These are phyloP conservation scores for Sphagnum tenellum DNA, from an alignment of 225 moss, liverwort and hornwort genomes.

Conservation along the genomic window DNA sequence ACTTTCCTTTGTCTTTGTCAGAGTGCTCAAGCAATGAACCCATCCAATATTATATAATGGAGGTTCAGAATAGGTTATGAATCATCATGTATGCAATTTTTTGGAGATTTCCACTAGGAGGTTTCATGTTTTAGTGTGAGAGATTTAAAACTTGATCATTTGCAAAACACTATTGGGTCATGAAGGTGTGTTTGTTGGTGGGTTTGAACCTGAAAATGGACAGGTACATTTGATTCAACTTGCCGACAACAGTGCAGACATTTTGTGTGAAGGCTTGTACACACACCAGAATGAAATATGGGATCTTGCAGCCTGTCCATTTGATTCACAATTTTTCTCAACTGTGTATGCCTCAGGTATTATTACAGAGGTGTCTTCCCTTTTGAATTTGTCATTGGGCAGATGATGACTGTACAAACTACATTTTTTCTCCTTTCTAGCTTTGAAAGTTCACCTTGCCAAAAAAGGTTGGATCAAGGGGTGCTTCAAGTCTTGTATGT, in stretches of 20 bases:
- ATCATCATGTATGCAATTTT: not conserved
- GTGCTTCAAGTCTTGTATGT: too few relatives aligned
- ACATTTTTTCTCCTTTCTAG: too few relatives aligned
- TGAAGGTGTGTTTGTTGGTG: not conserved
- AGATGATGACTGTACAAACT: too few relatives aligned
- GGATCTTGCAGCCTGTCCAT: constrained; percentile 79
- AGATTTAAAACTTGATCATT: too few relatives aligned
- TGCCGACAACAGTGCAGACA: constrained; percentile 44
- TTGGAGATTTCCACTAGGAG: not conserved
- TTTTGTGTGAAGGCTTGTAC: constrained; percentile 66
- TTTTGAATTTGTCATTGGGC: too few relatives aligned
- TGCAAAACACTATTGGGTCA: not conserved
- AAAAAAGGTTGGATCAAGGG: too few relatives aligned
- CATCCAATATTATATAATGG: not conserved
- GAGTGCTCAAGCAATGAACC: not conserved
- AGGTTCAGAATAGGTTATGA: not conserved
- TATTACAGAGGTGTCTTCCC: too few relatives aligned
- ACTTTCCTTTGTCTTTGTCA: not conserved
- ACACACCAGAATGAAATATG: constrained; percentile 73
- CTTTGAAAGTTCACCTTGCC: too few relatives aligned
- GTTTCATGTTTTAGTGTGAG: too few relatives aligned
- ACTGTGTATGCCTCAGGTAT: constrained; percentile 69
- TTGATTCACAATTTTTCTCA: constrained; percentile 47
- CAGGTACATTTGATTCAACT: constrained; percentile 75
- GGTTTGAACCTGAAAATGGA: not conserved